A percentile compares a stretch with the other conserved stretches of the same genome.
Evolutionary conservation across 176 grass and related monocot species (phyloP).

Genomic region (Hsuehochloa calcarea): DNA sequence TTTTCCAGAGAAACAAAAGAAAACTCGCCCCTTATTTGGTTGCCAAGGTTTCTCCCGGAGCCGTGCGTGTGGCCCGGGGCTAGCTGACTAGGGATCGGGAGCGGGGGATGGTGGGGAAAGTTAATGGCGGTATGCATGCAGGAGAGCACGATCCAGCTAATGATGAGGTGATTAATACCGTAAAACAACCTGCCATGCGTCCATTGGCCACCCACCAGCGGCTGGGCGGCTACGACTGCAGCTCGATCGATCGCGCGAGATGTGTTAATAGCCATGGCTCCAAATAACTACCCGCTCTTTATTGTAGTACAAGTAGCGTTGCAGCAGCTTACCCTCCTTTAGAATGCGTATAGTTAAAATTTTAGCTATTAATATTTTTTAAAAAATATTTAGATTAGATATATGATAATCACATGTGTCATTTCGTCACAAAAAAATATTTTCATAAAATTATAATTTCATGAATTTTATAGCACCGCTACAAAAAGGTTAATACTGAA

Average conservation of each 20-base stretch:
- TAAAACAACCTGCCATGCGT: background rate
- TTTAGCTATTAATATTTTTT: too few species aligned
- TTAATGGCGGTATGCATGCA: background rate
- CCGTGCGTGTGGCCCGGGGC: too few species aligned
- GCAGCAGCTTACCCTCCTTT: background rate
- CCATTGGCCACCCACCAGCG: constrained; percentile 22
- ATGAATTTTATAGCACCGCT: too few species aligned
- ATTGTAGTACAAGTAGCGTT: background rate
- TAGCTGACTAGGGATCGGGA: background rate
- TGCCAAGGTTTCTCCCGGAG: too few species aligned
- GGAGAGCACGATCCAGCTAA: constrained; percentile 24
- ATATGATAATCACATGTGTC: too few species aligned
- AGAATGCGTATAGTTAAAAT: too few species aligned
- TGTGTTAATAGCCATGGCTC: background rate
- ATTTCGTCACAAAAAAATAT: too few species aligned
- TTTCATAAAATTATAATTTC: too few species aligned
- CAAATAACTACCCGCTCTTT: constrained; percentile 17
- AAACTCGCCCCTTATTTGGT: too few species aligned
- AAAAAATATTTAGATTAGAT: too few species aligned
- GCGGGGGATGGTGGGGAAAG: background rate
- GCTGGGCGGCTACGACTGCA: constrained; percentile 30
- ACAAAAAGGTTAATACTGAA: too few species aligned
- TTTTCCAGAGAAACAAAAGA: too few species aligned
- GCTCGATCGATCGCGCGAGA: background rate
- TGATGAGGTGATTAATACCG: constrained; percentile 46